phyloP scores from a whole-genome alignment of 345 rosid species.

The Pseudoturritis turrita region DNA sequence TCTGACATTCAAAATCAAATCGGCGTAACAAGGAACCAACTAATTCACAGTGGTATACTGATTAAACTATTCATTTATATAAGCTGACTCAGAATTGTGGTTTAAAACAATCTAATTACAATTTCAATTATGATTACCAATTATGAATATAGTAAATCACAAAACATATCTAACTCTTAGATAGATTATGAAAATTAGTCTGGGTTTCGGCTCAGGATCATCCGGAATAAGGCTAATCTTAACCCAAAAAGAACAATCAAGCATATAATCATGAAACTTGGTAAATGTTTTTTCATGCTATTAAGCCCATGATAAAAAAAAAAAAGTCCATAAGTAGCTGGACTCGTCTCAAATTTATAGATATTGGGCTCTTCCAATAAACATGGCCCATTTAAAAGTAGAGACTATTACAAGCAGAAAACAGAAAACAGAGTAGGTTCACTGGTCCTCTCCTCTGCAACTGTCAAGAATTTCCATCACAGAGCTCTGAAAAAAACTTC shows the following conservation, averaged over 20 bases:
- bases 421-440: neutral
- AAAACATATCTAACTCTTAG: too few species aligned
- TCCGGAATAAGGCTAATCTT: too few species aligned
- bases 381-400: neutral
- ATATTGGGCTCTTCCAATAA: neutral
- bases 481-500: constrained; percentile 24
- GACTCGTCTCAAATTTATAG: neutral
- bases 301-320: neutral
- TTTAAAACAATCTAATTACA: too few species aligned
- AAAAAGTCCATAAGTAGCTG: neutral
- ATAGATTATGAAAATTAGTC: too few species aligned
- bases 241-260: too few species aligned
- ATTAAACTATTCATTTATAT: too few species aligned
- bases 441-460: constrained; percentile 38
- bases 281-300: neutral
- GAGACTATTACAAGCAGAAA: neutral
- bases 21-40: too few species aligned
- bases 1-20: neutral
- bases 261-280: neutral
- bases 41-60: too few species aligned
- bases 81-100: too few species aligned
- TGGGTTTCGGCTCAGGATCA: too few species aligned
- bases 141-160: too few species aligned
- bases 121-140: too few species aligned
- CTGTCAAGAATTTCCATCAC: constrained; percentile 45